Evolutionary conservation across 148 eudicot genomes (phyloP).

Genomic region (Rhododendron mucronatum): DNA sequence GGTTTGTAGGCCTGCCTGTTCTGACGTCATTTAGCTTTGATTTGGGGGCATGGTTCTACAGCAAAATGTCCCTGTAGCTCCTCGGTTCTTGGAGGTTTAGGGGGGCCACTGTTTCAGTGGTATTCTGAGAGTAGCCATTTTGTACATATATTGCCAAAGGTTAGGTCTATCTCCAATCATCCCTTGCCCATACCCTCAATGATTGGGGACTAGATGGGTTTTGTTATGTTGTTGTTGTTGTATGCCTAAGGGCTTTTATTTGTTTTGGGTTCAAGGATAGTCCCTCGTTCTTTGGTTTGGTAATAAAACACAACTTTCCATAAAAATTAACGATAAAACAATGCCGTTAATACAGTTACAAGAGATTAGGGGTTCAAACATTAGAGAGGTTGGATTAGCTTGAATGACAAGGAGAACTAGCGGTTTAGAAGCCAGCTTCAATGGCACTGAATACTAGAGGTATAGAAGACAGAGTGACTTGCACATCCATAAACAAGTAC

Average conservation of each 20-base stretch:
- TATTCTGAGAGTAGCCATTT: too few relatives aligned
- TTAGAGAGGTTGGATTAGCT: background rate
- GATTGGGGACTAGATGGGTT: too few relatives aligned
- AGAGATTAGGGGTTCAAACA: background rate
- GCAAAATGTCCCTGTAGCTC: too few relatives aligned
- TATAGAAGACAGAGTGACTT: background rate
- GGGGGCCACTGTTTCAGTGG: too few relatives aligned
- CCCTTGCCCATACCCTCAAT: too few relatives aligned
- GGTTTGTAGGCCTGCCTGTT: too few relatives aligned
- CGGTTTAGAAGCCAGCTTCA: background rate
- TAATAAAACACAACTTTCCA: background rate
- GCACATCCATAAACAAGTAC: background rate
- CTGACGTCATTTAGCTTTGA: too few relatives aligned
- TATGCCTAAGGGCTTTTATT: background rate
- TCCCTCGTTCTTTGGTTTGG: background rate
- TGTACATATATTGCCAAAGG: too few relatives aligned
- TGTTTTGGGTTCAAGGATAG: background rate
- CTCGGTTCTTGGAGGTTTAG: too few relatives aligned
- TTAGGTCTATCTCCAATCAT: too few relatives aligned
- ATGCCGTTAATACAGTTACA: background rate
- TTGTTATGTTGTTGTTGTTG: too few relatives aligned
- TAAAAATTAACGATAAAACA: background rate
- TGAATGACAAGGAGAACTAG: background rate
- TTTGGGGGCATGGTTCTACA: too few relatives aligned
- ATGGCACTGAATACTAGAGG: background rate